A percentile compares a stretch with the other conserved stretches of the same genome.
These are phyloP conservation scores for Cymodocea nodosa DNA, from an alignment of 116 monocot genomes.

Conservation along the genomic window DNA sequence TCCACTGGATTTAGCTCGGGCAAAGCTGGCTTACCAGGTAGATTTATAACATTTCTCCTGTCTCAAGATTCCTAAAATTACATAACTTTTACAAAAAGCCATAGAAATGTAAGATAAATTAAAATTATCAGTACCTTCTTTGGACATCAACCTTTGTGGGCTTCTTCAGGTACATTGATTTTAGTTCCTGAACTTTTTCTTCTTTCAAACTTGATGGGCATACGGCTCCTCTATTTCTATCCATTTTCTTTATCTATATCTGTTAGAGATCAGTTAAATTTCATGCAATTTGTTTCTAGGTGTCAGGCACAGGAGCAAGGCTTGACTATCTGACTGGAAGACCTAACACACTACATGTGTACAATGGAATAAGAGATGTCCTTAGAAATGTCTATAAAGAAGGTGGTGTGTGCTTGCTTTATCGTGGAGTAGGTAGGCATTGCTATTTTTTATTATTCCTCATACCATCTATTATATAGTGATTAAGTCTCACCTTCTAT, in stretches of 20 bases:
- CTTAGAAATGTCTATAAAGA: conserved; percentile 61
- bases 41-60: not conserved
- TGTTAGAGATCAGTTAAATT: no score
- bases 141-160: no score
- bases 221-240: no score
- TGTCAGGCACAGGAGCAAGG: not conserved
- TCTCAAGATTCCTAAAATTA: not conserved
- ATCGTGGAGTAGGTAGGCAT: conserved; percentile 81
- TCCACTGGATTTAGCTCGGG: conserved; percentile 89
- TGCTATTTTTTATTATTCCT: not conserved
- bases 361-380: conserved; percentile 71
- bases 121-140: no score
- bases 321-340: conserved; percentile 16
- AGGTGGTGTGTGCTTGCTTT: conserved; percentile 74
- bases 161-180: no score
- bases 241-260: no score
- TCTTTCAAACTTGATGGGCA: no score
- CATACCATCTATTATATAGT: not conserved
- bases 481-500: no score
- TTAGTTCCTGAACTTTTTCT: no score
- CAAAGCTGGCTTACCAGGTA: conserved; percentile 97
- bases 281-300: not conserved
- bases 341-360: conserved; percentile 23
- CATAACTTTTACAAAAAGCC: not conserved
- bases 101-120: no score